These are phyloP conservation scores for Rhododendron ferrugineum DNA, from an alignment of 148 eudicot genomes.

Conservation along the genomic window DNA sequence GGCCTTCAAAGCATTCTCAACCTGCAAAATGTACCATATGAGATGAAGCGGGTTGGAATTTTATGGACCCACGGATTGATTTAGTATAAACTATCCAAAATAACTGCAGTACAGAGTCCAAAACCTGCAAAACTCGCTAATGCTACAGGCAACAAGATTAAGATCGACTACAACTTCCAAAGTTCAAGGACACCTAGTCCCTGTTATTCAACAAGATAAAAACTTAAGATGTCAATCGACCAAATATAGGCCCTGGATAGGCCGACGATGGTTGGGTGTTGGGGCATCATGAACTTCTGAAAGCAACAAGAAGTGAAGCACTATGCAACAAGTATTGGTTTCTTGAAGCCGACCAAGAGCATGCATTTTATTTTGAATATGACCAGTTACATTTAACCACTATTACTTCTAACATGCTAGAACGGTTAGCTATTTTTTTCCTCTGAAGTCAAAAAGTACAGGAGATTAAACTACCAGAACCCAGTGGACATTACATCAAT, in stretches of 20 bases:
- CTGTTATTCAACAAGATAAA: no score
- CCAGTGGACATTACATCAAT: neutral
- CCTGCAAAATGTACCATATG: constrained; percentile 34
- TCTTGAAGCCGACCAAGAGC: neutral
- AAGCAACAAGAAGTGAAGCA: neutral
- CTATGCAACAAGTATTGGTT: neutral
- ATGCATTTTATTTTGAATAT: neutral
- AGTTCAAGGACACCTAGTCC: neutral
- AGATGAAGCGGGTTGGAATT: neutral
- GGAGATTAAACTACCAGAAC: neutral
- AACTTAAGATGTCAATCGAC: neutral
- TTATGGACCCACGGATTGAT: neutral
- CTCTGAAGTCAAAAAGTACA: neutral
- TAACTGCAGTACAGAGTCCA: neutral
- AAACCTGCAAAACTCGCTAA: neutral
- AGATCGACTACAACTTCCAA: neutral
- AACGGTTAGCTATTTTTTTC: neutral
- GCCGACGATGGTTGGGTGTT: neutral
- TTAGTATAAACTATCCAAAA: neutral
- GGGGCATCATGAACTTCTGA: constrained; percentile 2
- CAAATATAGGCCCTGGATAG: neutral
- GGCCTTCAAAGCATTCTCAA: constrained; percentile 61
- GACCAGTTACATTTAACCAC: neutral
- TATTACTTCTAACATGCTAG: neutral
- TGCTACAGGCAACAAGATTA: neutral